Conservation (phyloP, 208 protist species). For the Leishmania arabica region DNA sequence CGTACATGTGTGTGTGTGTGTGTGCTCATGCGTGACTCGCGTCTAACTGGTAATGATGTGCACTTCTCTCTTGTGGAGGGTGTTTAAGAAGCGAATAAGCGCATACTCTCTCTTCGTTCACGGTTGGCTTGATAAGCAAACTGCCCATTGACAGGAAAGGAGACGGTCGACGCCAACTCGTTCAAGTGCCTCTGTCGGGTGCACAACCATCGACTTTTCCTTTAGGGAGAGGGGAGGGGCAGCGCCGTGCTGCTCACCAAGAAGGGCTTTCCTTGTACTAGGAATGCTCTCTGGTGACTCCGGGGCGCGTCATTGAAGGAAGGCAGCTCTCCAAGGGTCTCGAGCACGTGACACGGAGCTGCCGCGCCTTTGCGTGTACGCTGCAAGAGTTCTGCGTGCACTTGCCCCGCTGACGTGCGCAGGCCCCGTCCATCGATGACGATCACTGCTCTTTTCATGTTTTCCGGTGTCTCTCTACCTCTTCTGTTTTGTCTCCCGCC, state of each 20-base stretch:
- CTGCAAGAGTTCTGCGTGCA: neutral
- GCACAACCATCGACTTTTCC: neutral
- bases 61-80: neutral
- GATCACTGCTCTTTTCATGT: neutral
- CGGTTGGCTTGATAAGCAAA: neutral
- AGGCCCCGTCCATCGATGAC: neutral
- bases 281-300: neutral
- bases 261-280: neutral
- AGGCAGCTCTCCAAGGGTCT: neutral
- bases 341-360: neutral
- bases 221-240: too few relatives aligned
- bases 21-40: neutral
- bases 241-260: neutral
- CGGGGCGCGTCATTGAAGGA: neutral
- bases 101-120: neutral
- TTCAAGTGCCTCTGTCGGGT: neutral
- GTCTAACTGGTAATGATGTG: neutral
- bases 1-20: neutral
- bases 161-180: neutral
- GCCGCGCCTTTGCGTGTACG: neutral
- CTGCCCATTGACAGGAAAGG: neutral
- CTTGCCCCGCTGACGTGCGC: neutral
- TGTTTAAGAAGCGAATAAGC: slow-evolving; percentile 8
- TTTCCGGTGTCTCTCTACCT: neutral
- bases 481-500: neutral